Evolutionary conservation across 2,329 filamentous ascomycete genomes (phyloP).

Genomic region (Colletotrichum karsti): DNA sequence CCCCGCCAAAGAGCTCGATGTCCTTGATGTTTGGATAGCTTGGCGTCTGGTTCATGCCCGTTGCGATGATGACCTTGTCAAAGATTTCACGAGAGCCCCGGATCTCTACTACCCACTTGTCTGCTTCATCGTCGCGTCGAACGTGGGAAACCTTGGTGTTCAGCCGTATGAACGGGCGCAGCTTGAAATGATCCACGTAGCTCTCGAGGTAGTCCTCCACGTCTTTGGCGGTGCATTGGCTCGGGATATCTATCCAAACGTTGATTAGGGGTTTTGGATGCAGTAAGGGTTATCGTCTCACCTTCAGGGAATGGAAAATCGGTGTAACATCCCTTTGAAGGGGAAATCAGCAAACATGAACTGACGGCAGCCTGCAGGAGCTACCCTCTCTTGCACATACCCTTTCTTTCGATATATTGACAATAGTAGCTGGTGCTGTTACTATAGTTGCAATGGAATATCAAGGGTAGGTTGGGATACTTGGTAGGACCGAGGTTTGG

Average conservation of each 20-base stretch:
- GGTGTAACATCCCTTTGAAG: constrained; percentile 42
- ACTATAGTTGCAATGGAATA: neutral
- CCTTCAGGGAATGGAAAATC: constrained; percentile 42
- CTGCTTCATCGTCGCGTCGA: constrained; percentile 26
- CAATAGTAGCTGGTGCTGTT: constrained; percentile 34
- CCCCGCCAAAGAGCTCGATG: constrained; percentile 45
- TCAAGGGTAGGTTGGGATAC: constrained; percentile 8
- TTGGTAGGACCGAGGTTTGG: constrained; percentile 45
- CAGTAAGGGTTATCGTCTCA: neutral
- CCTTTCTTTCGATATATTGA: constrained; percentile 42
- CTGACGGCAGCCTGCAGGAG: too few relatives aligned
- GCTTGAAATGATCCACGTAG: constrained; percentile 42
- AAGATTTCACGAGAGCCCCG: constrained; percentile 36
- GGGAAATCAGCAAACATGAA: too few relatives aligned
- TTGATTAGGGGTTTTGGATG: neutral
- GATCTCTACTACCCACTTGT: constrained; percentile 39
- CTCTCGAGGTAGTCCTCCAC: constrained; percentile 42
- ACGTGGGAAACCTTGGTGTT: constrained; percentile 33
- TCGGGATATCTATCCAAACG: constrained; percentile 29
- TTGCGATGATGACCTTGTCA: constrained; percentile 47
- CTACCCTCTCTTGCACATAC: constrained; percentile 27
- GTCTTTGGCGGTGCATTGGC: constrained; percentile 33
- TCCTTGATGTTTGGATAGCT: constrained; percentile 44
- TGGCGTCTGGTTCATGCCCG: constrained; percentile 42
- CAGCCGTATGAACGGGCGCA: constrained; percentile 36